Conservation (phyloP, 257 asterid genomes). For the Solanum virginianum region DNA sequence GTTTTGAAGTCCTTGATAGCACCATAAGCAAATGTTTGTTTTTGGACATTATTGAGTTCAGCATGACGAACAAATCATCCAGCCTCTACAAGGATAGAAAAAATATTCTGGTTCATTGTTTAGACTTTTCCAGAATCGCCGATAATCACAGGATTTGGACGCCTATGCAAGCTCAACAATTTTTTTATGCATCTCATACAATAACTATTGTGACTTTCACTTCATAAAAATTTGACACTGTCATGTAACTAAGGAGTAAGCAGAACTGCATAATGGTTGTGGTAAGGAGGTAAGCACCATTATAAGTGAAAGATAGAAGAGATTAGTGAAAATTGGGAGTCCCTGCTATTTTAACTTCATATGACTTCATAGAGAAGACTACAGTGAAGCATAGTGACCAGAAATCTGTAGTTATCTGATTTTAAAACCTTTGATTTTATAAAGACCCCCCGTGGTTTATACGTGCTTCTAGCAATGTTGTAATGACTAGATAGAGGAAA, state of each 20-base stretch:
- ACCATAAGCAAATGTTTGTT: background rate
- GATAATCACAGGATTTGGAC: background rate
- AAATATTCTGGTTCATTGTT: background rate
- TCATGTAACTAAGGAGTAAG: background rate
- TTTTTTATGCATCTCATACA: background rate
- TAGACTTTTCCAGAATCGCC: background rate
- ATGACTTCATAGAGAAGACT: background rate
- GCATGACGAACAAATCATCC: background rate
- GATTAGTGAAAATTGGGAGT: background rate
- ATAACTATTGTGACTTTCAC: background rate
- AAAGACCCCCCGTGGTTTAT: background rate
- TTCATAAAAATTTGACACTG: background rate
- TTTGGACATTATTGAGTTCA: background rate
- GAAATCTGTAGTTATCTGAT: background rate
- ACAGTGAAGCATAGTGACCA: background rate
- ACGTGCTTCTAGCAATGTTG: background rate
- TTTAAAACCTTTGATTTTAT: background rate
- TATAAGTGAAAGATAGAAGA: background rate
- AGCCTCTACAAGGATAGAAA: background rate
- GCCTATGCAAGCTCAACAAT: background rate
- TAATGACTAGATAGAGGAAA: background rate
- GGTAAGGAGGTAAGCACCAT: background rate
- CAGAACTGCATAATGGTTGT: background rate
- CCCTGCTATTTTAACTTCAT: background rate
- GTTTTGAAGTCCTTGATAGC: background rate